A percentile compares a stretch with the other conserved stretches of the same genome.
These are phyloP conservation scores for Rhynchosporium secalis DNA, from an alignment of 2,329 filamentous ascomycete genomes.

Conservation along the genomic window DNA sequence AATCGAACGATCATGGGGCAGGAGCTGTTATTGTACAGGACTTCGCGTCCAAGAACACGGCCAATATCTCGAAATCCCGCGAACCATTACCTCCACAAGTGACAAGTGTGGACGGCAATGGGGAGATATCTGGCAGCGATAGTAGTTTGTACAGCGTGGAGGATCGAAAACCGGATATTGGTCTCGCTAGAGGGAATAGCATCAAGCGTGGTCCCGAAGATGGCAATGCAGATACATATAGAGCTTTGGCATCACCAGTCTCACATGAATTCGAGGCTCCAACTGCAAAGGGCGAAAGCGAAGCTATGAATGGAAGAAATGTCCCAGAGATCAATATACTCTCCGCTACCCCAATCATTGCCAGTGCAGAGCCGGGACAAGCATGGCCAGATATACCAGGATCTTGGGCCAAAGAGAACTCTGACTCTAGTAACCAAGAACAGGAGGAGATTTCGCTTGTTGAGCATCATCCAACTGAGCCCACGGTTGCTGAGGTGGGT, in stretches of 20 bases:
- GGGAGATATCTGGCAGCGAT: conserved; percentile 61
- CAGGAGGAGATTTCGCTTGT: conserved; percentile 19
- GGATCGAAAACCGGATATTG: conserved; percentile 31
- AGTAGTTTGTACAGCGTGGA: conserved; percentile 46
- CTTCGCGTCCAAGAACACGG: conserved; percentile 51
- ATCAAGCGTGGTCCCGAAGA: conserved; percentile 28
- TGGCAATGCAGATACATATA: conserved; percentile 21
- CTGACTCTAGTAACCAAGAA: conserved; percentile 27
- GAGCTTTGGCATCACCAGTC: conserved; percentile 21
- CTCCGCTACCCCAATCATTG: conserved; percentile 48
- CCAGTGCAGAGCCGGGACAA: conserved; percentile 39
- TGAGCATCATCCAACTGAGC: conserved; percentile 24
- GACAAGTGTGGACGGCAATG: conserved; percentile 66
- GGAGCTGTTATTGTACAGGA: conserved; percentile 58
- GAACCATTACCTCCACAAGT: conserved; percentile 71
- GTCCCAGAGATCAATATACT: conserved; percentile 49
- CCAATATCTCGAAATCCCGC: conserved; percentile 57
- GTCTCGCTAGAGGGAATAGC: conserved; percentile 22
- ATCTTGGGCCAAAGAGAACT: conserved; percentile 57
- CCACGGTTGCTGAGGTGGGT: conserved; percentile 29
- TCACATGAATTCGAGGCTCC: conserved; percentile 12
- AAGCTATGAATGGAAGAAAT: conserved; percentile 19
- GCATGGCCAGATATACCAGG: conserved; percentile 50
- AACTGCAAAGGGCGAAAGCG: conserved; percentile 8
- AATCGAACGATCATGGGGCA: conserved; percentile 60